phyloP scores from a whole-genome alignment of 2,329 filamentous ascomycete species.

The Penicillium sp. region DNA sequence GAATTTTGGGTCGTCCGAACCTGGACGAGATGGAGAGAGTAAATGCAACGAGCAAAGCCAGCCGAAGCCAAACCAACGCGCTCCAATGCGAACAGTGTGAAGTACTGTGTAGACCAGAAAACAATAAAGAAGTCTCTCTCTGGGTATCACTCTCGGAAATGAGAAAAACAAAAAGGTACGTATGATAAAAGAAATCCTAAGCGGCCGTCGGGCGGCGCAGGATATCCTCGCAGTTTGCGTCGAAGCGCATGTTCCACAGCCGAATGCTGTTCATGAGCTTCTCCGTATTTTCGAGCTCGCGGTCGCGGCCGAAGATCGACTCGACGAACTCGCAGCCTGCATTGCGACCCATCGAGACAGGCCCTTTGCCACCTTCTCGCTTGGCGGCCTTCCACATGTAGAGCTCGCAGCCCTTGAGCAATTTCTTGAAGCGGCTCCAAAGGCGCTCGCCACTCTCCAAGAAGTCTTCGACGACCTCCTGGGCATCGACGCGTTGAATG shows the following conservation, averaged over 20 bases:
- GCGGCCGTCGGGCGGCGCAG: slow-evolving; percentile 56
- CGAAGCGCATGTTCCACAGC: slow-evolving; percentile 90
- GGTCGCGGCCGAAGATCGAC: slow-evolving; percentile 88
- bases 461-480: slow-evolving; percentile 85
- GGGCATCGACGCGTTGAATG: slow-evolving; percentile 71
- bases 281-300: slow-evolving; percentile 86
- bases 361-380: slow-evolving; percentile 63
- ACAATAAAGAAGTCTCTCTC: slow-evolving; percentile 15
- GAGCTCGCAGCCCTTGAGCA: slow-evolving; percentile 88
- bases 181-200: slow-evolving; percentile 22
- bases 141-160: slow-evolving; percentile 12
- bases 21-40: slow-evolving; percentile 11
- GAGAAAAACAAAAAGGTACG: not conserved
- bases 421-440: slow-evolving; percentile 77
- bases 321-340: slow-evolving; percentile 94
- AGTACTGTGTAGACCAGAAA: slow-evolving; percentile 19
- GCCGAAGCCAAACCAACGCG: slow-evolving; percentile 35
- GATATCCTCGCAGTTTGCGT: slow-evolving; percentile 93
- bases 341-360: slow-evolving; percentile 80
- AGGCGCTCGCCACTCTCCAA: slow-evolving; percentile 84
- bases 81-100: slow-evolving; percentile 34
- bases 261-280: slow-evolving; percentile 87
- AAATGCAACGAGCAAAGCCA: slow-evolving; percentile 29
- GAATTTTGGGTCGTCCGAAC: slow-evolving; percentile 18
- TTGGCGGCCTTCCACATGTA: slow-evolving; percentile 93